Evolutionary conservation across 2,329 filamentous ascomycete species (phyloP).

Genomic region (Botrytis fragariae): DNA sequence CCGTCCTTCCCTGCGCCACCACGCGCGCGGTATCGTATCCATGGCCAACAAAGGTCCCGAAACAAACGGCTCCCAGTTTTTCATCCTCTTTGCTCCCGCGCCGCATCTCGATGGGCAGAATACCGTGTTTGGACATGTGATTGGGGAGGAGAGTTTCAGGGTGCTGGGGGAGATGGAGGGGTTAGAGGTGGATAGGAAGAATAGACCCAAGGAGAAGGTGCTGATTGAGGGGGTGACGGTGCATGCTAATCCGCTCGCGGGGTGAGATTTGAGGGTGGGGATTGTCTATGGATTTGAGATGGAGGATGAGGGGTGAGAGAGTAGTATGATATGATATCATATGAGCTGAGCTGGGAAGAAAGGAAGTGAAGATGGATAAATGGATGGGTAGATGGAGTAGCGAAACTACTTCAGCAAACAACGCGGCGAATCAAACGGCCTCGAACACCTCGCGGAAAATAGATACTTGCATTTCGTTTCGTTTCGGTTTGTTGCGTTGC

Average conservation of each 20-base stretch:
- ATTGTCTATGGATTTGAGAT: background rate
- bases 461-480: background rate
- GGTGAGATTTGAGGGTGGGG: background rate
- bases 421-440: background rate
- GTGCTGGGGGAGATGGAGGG: constrained; percentile 71
- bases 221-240: constrained; percentile 68
- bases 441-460: background rate
- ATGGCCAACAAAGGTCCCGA: constrained; percentile 77
- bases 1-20: constrained; percentile 65
- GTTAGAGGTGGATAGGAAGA: constrained; percentile 74
- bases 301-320: no score
- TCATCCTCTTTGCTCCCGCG: constrained; percentile 73
- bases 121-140: constrained; percentile 76
- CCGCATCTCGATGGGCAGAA: constrained; percentile 81
- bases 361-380: background rate
- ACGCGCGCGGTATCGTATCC: constrained; percentile 65
- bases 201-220: constrained; percentile 64
- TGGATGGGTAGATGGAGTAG: background rate
- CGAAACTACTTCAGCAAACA: background rate
- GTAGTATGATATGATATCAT: background rate
- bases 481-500: background rate
- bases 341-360: background rate
- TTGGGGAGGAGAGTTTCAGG: constrained; percentile 61
- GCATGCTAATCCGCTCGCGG: constrained; percentile 47
- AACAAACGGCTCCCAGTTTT: constrained; percentile 79